Percentiles rank a stretch among this genome's conserved stretches.
phyloP scores from a whole-genome alignment of 495 filamentous ascomycete species.

The Penicillium manginii region DNA sequence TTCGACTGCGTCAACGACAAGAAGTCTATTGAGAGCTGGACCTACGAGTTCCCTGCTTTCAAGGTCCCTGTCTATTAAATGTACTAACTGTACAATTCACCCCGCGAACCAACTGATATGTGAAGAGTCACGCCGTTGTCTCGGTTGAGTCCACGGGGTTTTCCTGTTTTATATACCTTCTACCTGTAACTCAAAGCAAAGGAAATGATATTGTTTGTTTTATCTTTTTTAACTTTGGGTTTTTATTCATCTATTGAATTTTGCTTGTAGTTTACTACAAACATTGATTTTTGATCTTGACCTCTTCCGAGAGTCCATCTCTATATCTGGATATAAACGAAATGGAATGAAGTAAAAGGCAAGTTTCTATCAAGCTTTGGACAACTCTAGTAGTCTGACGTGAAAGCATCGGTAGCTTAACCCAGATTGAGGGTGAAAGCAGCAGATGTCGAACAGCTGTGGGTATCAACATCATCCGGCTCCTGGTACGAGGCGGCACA shows the following conservation, averaged over 20 bases:
- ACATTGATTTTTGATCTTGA: constrained; percentile 14
- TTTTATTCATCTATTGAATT: constrained; percentile 3
- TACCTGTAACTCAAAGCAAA: neutral
- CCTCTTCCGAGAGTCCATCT: constrained; percentile 4
- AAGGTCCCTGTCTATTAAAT: constrained; percentile 32
- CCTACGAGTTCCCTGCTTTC: constrained; percentile 36
- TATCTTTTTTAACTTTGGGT: constrained; percentile 11
- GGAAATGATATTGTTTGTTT: constrained; percentile 3
- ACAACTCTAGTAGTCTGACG: neutral
- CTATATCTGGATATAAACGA: constrained; percentile 2
- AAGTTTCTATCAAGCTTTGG: neutral
- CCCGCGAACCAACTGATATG: neutral
- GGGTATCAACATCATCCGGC: constrained; percentile 36
- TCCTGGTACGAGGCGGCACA: constrained; percentile 41
- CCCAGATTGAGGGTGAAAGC: constrained; percentile 29
- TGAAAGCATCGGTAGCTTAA: constrained; percentile 1
- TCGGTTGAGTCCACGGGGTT: neutral
- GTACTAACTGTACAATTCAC: neutral
- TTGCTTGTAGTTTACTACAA: constrained; percentile 14
- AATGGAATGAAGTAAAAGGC: neutral
- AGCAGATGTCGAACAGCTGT: constrained; percentile 26
- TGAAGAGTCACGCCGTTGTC: neutral
- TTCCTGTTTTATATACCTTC: neutral
- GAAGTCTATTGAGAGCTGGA: constrained; percentile 45
- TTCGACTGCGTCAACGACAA: constrained; percentile 50